A percentile compares a stretch with the other conserved stretches of the same genome.
These are phyloP conservation scores for Flaveria floridana DNA, from an alignment of 140 eudicot species.

Conservation along the genomic window DNA sequence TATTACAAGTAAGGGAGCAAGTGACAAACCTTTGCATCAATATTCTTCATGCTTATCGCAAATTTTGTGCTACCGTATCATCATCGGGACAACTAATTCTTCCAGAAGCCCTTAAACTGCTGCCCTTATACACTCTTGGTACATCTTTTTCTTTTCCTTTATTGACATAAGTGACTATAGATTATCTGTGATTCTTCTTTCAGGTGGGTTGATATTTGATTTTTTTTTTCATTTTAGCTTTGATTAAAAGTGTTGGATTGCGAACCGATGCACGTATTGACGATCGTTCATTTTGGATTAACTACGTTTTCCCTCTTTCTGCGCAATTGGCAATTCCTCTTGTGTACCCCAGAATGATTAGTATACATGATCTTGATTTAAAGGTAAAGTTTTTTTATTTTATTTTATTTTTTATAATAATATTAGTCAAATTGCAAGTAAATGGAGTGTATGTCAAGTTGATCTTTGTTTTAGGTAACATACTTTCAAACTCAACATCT, in stretches of 20 bases:
- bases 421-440: background rate
- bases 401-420: background rate
- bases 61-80: conserved; percentile 91
- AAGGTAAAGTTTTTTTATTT: conserved; percentile 43
- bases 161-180: background rate
- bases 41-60: conserved; percentile 85
- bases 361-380: conserved; percentile 69
- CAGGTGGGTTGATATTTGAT: conserved; percentile 15
- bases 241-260: conserved; percentile 77
- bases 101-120: conserved; percentile 93
- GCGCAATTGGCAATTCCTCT: conserved; percentile 81
- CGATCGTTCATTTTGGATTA: conserved; percentile 89
- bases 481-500: background rate
- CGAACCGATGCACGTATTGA: conserved; percentile 83
- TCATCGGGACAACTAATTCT: conserved; percentile 91
- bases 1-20: conserved; percentile 79
- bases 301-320: conserved; percentile 76
- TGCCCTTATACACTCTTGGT: conserved; percentile 95
- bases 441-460: background rate
- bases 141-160: conserved; percentile 19
- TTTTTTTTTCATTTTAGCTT: conserved; percentile 48
- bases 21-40: conserved; percentile 76
- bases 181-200: background rate
- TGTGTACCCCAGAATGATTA: conserved; percentile 87
- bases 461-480: background rate